Evolutionary conservation across 345 rosid species (phyloP).

Genomic region (Psidium guajava): DNA sequence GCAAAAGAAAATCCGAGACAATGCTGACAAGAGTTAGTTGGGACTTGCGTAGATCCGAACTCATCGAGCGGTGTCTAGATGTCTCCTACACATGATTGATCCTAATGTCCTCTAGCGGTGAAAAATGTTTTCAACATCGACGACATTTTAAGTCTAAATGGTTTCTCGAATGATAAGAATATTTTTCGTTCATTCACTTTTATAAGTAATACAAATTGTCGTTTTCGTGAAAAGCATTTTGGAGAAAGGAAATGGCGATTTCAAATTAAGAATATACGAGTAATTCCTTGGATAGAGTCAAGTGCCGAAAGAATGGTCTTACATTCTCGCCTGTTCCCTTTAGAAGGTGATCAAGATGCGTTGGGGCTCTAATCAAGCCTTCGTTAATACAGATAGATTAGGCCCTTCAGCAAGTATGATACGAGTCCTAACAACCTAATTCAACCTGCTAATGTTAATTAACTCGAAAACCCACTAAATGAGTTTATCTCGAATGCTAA

Average conservation of each 20-base stretch:
- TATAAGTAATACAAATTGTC: no score
- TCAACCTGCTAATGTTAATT: not conserved
- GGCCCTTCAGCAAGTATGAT: not conserved
- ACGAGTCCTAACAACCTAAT: not conserved
- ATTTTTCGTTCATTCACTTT: no score
- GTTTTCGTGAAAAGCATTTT: not conserved
- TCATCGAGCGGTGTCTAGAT: rapidly evolving
- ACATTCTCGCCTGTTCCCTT: not conserved
- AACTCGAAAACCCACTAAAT: not conserved
- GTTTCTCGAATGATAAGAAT: not conserved
- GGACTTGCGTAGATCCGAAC: rapidly evolving
- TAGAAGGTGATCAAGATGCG: not conserved
- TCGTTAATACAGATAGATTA: not conserved
- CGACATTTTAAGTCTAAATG: not conserved
- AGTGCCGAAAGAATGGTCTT: not conserved
- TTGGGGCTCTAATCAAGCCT: not conserved
- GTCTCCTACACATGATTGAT: not conserved
- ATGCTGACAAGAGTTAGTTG: not conserved
- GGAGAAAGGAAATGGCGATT: not conserved
- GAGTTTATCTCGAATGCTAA: not conserved
- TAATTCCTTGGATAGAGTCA: not conserved
- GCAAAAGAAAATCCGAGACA: not conserved
- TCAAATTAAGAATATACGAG: not conserved
- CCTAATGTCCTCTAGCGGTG: no score
- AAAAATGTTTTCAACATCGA: rapidly evolving